phyloP scores from a whole-genome alignment of 2,329 filamentous ascomycete species.

The Davidsoniella australis region DNA sequence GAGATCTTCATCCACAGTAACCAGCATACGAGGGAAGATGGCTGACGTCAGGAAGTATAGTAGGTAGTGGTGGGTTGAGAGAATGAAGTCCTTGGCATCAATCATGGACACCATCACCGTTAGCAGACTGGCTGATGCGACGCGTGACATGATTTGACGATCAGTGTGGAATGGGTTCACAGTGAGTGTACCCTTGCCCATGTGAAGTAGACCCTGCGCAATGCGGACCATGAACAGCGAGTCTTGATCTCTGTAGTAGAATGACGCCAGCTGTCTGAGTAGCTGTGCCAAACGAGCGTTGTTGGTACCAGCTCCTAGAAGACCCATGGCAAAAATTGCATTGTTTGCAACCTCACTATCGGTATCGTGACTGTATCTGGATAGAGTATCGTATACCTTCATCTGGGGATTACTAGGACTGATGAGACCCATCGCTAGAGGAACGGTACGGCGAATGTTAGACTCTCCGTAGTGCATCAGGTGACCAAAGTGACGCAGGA shows the following conservation, averaged over 20 bases:
- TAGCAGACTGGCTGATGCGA: conserved; percentile 75
- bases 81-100: conserved; percentile 75
- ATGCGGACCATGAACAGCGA: conserved; percentile 98
- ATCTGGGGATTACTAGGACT: conserved; percentile 98
- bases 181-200: conserved; percentile 95
- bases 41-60: conserved; percentile 94
- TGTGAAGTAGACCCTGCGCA: conserved; percentile 89
- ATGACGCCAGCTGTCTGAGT: conserved; percentile 84
- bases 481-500: conserved; percentile 89
- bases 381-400: conserved; percentile 98
- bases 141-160: conserved; percentile 82
- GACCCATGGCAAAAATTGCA: conserved; percentile 97
- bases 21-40: conserved; percentile 91
- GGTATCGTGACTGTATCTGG: conserved; percentile 94
- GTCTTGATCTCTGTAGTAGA: conserved; percentile 94
- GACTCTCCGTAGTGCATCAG: conserved; percentile 98
- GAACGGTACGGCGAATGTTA: conserved; percentile 92
- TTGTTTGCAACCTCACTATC: conserved; percentile 97
- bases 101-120: conserved; percentile 87
- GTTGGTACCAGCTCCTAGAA: conserved; percentile 91
- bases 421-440: conserved; percentile 88
- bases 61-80: conserved; percentile 62
- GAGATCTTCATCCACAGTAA: conserved; percentile 87
- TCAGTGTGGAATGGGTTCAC: conserved; percentile 99
- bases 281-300: conserved; percentile 92